Conservation (phyloP, 257 asterid genomes). For the Voacanga thouarsii region DNA sequence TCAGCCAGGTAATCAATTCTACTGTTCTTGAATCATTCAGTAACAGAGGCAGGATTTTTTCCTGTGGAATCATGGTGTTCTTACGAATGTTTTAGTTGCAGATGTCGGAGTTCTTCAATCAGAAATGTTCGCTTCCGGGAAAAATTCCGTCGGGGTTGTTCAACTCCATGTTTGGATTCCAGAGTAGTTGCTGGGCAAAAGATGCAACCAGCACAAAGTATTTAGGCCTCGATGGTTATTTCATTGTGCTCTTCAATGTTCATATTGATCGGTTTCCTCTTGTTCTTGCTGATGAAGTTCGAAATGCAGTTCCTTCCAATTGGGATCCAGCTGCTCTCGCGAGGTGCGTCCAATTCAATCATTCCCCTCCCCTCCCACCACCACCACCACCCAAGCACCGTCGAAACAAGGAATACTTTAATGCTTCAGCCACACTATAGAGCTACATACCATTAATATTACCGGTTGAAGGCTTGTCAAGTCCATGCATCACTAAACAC, state of each 20-base stretch:
- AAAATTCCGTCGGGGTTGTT: slow-evolving; percentile 82
- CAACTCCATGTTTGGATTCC: slow-evolving; percentile 83
- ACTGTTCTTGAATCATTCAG: too few relatives aligned
- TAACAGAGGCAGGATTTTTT: too few relatives aligned
- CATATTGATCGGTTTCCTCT: slow-evolving; percentile 72
- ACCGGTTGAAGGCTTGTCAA: too few relatives aligned
- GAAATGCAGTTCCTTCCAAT: slow-evolving; percentile 67
- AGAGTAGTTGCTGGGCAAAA: slow-evolving; percentile 73
- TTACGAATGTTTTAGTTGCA: slow-evolving; percentile 2
- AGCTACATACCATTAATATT: too few relatives aligned
- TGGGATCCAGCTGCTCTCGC: slow-evolving; percentile 98
- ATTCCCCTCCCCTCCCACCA: background rate
- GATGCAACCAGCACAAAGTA: slow-evolving; percentile 62
- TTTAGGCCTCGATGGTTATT: slow-evolving; percentile 78
- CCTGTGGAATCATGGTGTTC: background rate
- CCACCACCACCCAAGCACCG: background rate
- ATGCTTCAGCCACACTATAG: too few relatives aligned
- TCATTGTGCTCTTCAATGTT: slow-evolving; percentile 49
- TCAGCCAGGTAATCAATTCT: slow-evolving; percentile 51
- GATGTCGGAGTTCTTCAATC: slow-evolving; percentile 91
- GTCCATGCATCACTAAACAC: too few relatives aligned
- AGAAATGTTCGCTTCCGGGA: slow-evolving; percentile 64
- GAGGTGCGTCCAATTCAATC: slow-evolving; percentile 35
- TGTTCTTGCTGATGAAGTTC: slow-evolving; percentile 58
- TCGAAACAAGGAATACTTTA: too few relatives aligned